A percentile compares a stretch with the other conserved stretches of the same genome.
phyloP scores from a whole-genome alignment of 257 asterid species.

The Solanum sitiens region DNA sequence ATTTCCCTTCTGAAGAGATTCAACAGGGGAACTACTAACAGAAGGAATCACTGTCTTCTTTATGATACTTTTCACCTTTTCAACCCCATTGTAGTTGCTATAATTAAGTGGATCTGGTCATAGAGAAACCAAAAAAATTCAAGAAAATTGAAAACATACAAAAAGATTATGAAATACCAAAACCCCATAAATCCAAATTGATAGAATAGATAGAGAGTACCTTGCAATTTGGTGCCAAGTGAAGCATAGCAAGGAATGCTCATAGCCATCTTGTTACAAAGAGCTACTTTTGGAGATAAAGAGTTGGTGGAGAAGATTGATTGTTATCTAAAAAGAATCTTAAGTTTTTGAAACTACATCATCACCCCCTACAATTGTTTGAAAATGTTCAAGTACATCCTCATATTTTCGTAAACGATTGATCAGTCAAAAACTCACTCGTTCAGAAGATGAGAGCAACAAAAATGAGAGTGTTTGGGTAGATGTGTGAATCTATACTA shows the following conservation, averaged over 20 bases:
- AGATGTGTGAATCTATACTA: not conserved
- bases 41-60: constrained; percentile 42
- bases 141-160: not conserved
- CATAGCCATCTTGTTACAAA: constrained; percentile 16
- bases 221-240: constrained; percentile 21
- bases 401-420: not conserved
- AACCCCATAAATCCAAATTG: not conserved
- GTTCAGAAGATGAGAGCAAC: not conserved
- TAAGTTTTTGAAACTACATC: not conserved
- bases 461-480: not conserved
- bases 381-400: not conserved
- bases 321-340: not conserved
- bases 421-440: not conserved
- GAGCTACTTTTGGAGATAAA: not conserved
- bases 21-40: constrained; percentile 38
- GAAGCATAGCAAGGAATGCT: constrained; percentile 34
- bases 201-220: constrained; percentile 2
- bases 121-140: not conserved
- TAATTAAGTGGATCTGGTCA: constrained; percentile 27
- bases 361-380: not conserved
- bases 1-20: constrained; percentile 65
- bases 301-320: not conserved
- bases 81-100: constrained; percentile 29
- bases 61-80: constrained; percentile 37
- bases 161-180: not conserved